phyloP scores from a whole-genome alignment of 2,329 filamentous ascomycete genomes.

The Pseudonectria buxi region DNA sequence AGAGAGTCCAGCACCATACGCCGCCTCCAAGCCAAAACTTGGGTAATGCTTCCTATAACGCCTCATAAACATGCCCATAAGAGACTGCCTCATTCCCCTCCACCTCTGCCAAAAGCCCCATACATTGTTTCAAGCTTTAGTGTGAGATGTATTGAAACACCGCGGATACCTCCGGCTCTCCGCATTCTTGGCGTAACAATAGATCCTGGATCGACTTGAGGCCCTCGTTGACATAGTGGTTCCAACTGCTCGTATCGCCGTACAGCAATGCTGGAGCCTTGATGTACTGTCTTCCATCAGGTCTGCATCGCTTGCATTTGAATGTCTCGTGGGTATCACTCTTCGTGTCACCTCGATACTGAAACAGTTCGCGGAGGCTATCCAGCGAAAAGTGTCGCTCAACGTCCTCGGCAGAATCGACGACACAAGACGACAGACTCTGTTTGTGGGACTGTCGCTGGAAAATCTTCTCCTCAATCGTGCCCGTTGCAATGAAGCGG shows the following conservation, averaged over 20 bases:
- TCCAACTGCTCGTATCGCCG: slow-evolving; percentile 98
- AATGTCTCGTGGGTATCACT: slow-evolving; percentile 98
- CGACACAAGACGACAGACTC: slow-evolving; percentile 89
- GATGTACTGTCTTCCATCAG: slow-evolving; percentile 77
- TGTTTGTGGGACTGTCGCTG: slow-evolving; percentile 98
- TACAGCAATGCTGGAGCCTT: slow-evolving; percentile 95
- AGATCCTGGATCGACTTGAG: slow-evolving; percentile 84
- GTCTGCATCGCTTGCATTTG: slow-evolving; percentile 92
- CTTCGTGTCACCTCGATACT: slow-evolving; percentile 75
- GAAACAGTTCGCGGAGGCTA: slow-evolving; percentile 85
- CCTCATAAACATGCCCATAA: slow-evolving; percentile 4
- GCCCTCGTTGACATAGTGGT: slow-evolving; percentile 83
- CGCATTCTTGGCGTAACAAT: slow-evolving; percentile 77
- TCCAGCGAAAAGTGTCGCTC: slow-evolving; percentile 94
- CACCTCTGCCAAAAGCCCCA: background rate
- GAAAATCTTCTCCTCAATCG: slow-evolving; percentile 99
- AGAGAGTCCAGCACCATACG: too few relatives aligned
- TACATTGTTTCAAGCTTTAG: slow-evolving; percentile 21
- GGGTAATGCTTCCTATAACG: too few relatives aligned
- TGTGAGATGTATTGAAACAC: slow-evolving; percentile 99
- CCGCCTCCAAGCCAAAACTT: too few relatives aligned
- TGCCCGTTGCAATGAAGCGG: slow-evolving; percentile 96
- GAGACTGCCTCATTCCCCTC: background rate
- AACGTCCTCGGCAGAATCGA: slow-evolving; percentile 93
- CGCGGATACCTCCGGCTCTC: slow-evolving; percentile 74